Evolutionary conservation across 108 stramenopile genomes (phyloP).

Genomic region (Cyclotella atomus): DNA sequence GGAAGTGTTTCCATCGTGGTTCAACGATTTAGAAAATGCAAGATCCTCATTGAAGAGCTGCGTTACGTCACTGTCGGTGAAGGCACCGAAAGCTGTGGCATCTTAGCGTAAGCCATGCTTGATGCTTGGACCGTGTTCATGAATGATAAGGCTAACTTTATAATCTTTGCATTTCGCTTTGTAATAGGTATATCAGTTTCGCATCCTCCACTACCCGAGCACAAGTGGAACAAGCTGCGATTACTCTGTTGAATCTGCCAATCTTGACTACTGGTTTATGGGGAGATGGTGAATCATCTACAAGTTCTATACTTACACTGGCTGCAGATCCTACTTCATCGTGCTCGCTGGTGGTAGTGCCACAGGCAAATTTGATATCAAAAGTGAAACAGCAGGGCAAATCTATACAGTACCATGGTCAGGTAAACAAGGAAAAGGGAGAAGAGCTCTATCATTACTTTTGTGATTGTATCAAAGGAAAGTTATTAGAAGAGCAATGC

Average conservation of each 20-base stretch:
- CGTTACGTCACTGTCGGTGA: slow-evolving; percentile 29
- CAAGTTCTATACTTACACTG: slow-evolving; percentile 11
- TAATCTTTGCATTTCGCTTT: no score
- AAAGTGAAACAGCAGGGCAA: slow-evolving; percentile 64
- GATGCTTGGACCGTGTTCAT: no score
- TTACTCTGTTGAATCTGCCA: slow-evolving; percentile 62
- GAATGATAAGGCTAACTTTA: no score
- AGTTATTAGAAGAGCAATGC: slow-evolving; percentile 51
- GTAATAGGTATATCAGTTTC: slow-evolving; percentile 71
- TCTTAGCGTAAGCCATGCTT: no score
- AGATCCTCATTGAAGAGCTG: slow-evolving; percentile 28
- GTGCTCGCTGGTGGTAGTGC: slow-evolving; percentile 55
- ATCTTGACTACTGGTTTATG: slow-evolving; percentile 64
- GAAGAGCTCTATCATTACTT: slow-evolving; percentile 58
- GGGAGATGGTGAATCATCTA: slow-evolving; percentile 58
- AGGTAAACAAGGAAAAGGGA: slow-evolving; percentile 61
- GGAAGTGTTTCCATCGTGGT: slow-evolving; percentile 25
- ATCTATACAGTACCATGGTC: slow-evolving; percentile 74
- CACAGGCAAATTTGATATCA: slow-evolving; percentile 72
- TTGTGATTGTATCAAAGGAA: slow-evolving; percentile 27
- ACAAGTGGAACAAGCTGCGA: slow-evolving; percentile 60
- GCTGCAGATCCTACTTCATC: slow-evolving; percentile 5
- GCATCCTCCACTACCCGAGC: slow-evolving; percentile 41
- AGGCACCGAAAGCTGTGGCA: slow-evolving; percentile 30
- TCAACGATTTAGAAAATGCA: slow-evolving; percentile 39